Evolutionary conservation across 345 rosid species (phyloP).

Genomic region (Gossypium stocksii): DNA sequence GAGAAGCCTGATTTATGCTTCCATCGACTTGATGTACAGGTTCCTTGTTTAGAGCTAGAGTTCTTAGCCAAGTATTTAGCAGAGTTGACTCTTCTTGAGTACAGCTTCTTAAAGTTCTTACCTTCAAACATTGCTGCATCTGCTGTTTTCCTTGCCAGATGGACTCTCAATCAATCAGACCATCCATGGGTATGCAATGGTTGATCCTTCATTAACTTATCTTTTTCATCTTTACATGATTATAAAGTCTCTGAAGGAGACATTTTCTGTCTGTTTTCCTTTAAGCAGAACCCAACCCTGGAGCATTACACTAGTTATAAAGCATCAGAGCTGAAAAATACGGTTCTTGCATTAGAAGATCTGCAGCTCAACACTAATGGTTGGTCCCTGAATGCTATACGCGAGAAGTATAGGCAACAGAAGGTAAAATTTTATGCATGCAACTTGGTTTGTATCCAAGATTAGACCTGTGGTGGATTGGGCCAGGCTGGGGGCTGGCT

Average conservation of each 20-base stretch:
- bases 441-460: background rate
- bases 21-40: slow-evolving; percentile 35
- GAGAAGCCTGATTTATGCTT: slow-evolving; percentile 4
- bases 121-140: slow-evolving; percentile 90
- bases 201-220: background rate
- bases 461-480: too few species aligned
- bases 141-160: slow-evolving; percentile 81
- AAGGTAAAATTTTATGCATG: slow-evolving; percentile 42
- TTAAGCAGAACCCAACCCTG: slow-evolving; percentile 68
- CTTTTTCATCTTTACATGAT: background rate
- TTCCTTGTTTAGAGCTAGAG: slow-evolving; percentile 58
- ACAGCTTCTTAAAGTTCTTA: slow-evolving; percentile 60
- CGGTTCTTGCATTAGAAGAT: slow-evolving; percentile 74
- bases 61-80: slow-evolving; percentile 81
- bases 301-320: slow-evolving; percentile 78
- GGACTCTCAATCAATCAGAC: slow-evolving; percentile 76
- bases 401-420: slow-evolving; percentile 67
- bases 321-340: slow-evolving; percentile 49
- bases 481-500: too few species aligned
- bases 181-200: slow-evolving; percentile 83
- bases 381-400: slow-evolving; percentile 60
- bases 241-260: slow-evolving; percentile 9
- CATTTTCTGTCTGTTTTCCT: background rate
- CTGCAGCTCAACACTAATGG: slow-evolving; percentile 62
- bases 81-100: slow-evolving; percentile 75